Conservation (phyloP, 2,329 filamentous ascomycete genomes). For the Microdochium bolleyi region DNA sequence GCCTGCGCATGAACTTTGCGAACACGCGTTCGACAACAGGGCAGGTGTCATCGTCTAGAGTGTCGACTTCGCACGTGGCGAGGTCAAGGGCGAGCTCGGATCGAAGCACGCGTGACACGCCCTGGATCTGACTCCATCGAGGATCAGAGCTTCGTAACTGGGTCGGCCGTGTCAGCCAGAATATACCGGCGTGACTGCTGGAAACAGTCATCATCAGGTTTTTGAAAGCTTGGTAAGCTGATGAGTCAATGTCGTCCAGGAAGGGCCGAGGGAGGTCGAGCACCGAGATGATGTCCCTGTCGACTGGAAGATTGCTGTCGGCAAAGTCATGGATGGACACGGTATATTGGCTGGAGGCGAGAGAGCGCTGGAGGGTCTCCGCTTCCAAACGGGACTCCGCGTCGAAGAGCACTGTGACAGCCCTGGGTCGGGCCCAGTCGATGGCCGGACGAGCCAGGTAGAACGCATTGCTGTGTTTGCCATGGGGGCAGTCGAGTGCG, state of each 20-base stretch:
- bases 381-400: neutral
- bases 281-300: conserved; percentile 3
- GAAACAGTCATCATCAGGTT: conserved; percentile 1
- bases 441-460: neutral
- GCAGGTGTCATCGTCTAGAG: neutral
- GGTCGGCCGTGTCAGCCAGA: conserved; percentile 6
- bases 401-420: neutral
- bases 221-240: conserved; percentile 2
- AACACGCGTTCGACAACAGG: conserved; percentile 3
- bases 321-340: neutral
- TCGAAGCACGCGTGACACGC: conserved; percentile 5
- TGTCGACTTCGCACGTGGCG: conserved; percentile 5
- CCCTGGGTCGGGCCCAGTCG: neutral
- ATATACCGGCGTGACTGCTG: conserved; percentile 1
- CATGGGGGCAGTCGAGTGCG: neutral
- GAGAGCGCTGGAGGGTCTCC: neutral
- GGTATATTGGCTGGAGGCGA: neutral
- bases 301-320: neutral
- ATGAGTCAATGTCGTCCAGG: conserved; percentile 3
- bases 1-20: conserved; percentile 3
- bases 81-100: conserved; percentile 4
- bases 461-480: neutral
- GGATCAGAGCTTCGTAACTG: conserved; percentile 6
- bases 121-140: conserved; percentile 5
- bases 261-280: conserved; percentile 6